Percentiles rank a stretch among this genome's conserved stretches.
Evolutionary conservation across 768 basidiomycete species (phyloP).

Genomic region (Zangia roseola): DNA sequence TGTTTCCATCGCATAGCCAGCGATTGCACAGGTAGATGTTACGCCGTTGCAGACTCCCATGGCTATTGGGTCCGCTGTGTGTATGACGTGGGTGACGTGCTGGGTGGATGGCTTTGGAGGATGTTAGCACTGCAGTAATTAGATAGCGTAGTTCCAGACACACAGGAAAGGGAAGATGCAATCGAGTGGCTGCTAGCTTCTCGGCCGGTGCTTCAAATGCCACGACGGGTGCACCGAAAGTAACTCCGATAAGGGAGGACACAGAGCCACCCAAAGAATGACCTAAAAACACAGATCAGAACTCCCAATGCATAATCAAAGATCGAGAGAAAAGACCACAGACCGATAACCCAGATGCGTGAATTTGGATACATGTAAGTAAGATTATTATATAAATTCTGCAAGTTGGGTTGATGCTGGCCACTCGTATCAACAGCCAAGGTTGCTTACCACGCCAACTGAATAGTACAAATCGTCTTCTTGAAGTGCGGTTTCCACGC

Average conservation of each 20-base stretch:
- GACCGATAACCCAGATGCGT: slow-evolving; percentile 84
- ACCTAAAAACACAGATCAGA: slow-evolving; percentile 22
- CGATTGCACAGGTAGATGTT: slow-evolving; percentile 74
- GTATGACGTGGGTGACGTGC: slow-evolving; percentile 85
- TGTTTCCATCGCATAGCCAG: slow-evolving; percentile 84
- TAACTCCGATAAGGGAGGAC: slow-evolving; percentile 78
- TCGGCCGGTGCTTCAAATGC: slow-evolving; percentile 87
- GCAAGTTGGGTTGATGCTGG: neutral
- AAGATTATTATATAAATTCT: slow-evolving; percentile 94
- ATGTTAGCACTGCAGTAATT: neutral
- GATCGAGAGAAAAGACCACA: slow-evolving; percentile 14
- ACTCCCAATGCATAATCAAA: neutral
- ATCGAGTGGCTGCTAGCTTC: slow-evolving; percentile 62
- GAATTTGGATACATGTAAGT: slow-evolving; percentile 87
- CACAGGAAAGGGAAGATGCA: slow-evolving; percentile 88
- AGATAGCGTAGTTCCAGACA: slow-evolving; percentile 19
- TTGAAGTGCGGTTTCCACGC: slow-evolving; percentile 73
- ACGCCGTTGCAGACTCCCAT: slow-evolving; percentile 82
- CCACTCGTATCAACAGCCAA: neutral
- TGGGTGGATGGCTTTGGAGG: slow-evolving; percentile 57
- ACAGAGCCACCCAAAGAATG: slow-evolving; percentile 88
- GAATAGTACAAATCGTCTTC: slow-evolving; percentile 89
- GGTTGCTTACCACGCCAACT: slow-evolving; percentile 67
- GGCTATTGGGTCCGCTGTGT: slow-evolving; percentile 92
- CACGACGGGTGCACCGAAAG: slow-evolving; percentile 92